These are phyloP conservation scores for Naematelia aurantialba DNA, from an alignment of 768 basidiomycete genomes.

Conservation along the genomic window DNA sequence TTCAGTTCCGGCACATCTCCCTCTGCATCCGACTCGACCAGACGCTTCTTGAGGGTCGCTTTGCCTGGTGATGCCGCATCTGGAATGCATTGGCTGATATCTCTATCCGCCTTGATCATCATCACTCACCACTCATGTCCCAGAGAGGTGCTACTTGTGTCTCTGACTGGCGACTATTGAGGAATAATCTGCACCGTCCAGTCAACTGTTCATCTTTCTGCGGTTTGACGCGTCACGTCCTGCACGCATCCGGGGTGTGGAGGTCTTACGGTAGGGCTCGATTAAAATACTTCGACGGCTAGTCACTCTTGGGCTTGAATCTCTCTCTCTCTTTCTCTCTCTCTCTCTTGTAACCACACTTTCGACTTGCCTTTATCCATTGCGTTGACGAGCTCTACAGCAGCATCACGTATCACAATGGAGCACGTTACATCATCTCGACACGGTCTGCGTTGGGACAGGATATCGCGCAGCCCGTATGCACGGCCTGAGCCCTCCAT, in stretches of 20 bases:
- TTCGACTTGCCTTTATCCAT: no score
- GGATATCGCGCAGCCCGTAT: slow-evolving; percentile 30
- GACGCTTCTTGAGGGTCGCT: slow-evolving; percentile 29
- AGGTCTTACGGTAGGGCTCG: not conserved
- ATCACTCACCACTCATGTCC: no score
- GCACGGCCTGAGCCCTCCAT: slow-evolving; percentile 14
- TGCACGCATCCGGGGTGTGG: not conserved
- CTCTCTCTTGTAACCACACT: no score
- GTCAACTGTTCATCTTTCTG: slow-evolving; percentile 8
- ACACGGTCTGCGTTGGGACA: slow-evolving; percentile 21
- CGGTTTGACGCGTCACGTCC: slow-evolving; percentile 15
- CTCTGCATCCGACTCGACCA: slow-evolving; percentile 36
- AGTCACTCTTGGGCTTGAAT: no score
- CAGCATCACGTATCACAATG: slow-evolving; percentile 15
- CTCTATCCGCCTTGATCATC: not conserved
- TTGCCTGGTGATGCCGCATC: slow-evolving; percentile 24
- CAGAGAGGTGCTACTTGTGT: no score
- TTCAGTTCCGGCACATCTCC: slow-evolving; percentile 6
- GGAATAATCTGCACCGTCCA: not conserved
- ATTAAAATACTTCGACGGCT: not conserved
- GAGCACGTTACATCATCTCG: slow-evolving; percentile 30
- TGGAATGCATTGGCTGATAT: slow-evolving; percentile 3
- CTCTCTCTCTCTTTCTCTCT: no score
- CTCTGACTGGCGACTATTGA: not conserved
- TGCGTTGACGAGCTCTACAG: no score